Conservation (phyloP, 352 stramenopile genomes). For the Phytophthora kernoviae region DNA sequence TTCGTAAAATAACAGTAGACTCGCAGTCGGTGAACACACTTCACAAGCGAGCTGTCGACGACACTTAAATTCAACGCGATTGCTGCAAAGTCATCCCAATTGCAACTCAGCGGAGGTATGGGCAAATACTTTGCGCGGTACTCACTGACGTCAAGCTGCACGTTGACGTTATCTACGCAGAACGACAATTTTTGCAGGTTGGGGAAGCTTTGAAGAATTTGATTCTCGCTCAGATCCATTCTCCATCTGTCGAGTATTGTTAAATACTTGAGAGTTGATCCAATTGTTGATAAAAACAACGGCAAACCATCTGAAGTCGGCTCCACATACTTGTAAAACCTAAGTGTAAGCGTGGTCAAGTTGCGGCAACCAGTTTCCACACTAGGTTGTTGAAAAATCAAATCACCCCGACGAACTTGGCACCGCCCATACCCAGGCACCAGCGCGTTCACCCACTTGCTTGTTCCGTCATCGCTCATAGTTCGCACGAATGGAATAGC, state of each 20-base stretch:
- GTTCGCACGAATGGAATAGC: neutral
- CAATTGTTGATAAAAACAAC: constrained; percentile 6
- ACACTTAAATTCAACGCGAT: constrained; percentile 1
- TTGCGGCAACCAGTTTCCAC: neutral
- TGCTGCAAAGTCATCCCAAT: constrained; percentile 3
- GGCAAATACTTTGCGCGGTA: constrained; percentile 7
- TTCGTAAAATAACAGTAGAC: too few relatives aligned
- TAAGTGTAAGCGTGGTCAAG: neutral
- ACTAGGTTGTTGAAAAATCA: neutral
- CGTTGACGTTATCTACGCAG: constrained; percentile 2
- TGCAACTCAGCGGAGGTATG: constrained; percentile 10
- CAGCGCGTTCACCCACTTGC: neutral
- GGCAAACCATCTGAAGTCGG: constrained; percentile 6
- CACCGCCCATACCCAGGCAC: neutral
- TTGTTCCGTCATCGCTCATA: neutral
- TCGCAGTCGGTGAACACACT: constrained; percentile 20
- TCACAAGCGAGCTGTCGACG: constrained; percentile 4
- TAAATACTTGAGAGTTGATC: constrained; percentile 8
- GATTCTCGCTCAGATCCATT: constrained; percentile 8
- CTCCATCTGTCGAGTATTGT: constrained; percentile 2
- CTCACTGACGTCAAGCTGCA: constrained; percentile 19
- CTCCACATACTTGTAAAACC: constrained; percentile 5
- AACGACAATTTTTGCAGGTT: constrained; percentile 17
- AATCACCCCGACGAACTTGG: neutral
- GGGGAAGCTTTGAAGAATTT: constrained; percentile 7